Evolutionary conservation across 306 rosid species (phyloP), one percentile per base, ranked within the genome.

Genomic region (Quercus dentata): DNA sequence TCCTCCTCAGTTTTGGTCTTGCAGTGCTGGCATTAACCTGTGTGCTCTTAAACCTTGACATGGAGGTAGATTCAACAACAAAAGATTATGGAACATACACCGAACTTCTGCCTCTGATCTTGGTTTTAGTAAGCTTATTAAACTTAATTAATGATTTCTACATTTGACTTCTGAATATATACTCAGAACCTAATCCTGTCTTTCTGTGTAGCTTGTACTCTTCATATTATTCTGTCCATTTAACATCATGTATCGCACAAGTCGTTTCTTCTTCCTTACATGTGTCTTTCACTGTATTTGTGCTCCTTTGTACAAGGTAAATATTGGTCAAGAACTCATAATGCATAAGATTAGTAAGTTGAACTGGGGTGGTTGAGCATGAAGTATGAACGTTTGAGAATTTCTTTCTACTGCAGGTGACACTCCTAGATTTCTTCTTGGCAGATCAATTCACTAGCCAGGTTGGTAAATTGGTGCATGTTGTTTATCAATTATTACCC

Each of bases 391-490:
- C 10, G 12, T 10, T 7, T 33, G 69, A 23, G 8, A 59, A 1
- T 62, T 76, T 76, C 46, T 20, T 31, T 74, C 69, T 62, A 20
- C 41, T 33, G 65, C 88, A 91, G 97, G 97, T 91, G 58, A 80
- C 89, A 73, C 86, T 91, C 71, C 85, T 92, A 20, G 97, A 91
- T 82, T 91, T 91, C 88, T 86, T 89, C 77, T 85, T 91, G 90
- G 94, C 89, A 58, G 94, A 91, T 86, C 97, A 91, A 75, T 80
- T 91, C 41, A 91, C 97, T 3, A 91, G 97, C 81, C 96, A 91
- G 54, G 54, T 49, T 12, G 54, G 54, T 49, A 49, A 49, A 49
- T 10, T 49, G 54, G 17, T 13, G 0, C 15, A 49, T 49, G 5
- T 1, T 49, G 15, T 49, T 11, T 12, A 49, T 49, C 54, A 49